These are phyloP conservation scores for Leccinum pachyderme DNA, from an alignment of 1,284 basidiomycete genomes.

Conservation along the genomic window DNA sequence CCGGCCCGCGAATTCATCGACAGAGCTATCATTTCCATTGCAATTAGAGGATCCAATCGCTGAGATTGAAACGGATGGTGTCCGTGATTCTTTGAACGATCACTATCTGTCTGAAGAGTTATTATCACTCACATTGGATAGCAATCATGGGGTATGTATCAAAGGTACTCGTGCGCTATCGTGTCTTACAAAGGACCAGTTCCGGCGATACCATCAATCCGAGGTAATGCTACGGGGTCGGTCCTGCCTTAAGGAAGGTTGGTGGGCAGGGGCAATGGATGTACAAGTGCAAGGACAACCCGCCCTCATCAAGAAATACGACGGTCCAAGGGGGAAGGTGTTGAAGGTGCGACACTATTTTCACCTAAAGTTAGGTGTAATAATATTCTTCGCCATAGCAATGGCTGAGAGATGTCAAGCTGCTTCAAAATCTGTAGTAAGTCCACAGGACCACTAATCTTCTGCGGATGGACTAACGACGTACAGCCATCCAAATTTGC, in stretches of 20 bases:
- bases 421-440: conserved; percentile 49
- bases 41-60: conserved; percentile 15
- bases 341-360: conserved; percentile 31
- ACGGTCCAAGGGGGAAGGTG: conserved; percentile 34
- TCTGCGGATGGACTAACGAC: background rate
- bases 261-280: conserved; percentile 46
- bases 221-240: conserved; percentile 41
- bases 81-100: conserved; percentile 19
- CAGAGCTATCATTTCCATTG: background rate
- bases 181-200: conserved; percentile 32
- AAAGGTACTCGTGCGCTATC: background rate
- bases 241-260: conserved; percentile 38
- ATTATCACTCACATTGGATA: conserved; percentile 24
- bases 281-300: conserved; percentile 41
- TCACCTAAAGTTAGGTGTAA: background rate
- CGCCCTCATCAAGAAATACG: conserved; percentile 45
- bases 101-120: conserved; percentile 26
- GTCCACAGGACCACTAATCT: conserved; percentile 11
- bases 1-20: background rate
- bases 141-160: conserved; percentile 38
- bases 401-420: conserved; percentile 52
- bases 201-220: conserved; percentile 49
- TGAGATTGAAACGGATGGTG: conserved; percentile 24
- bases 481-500: conserved; percentile 50
- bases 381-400: conserved; percentile 28